Percentiles rank a stretch among this genome's conserved stretches.
Conservation (phyloP, 148 eudicot genomes). For the Heliamphora exappendiculata region DNA sequence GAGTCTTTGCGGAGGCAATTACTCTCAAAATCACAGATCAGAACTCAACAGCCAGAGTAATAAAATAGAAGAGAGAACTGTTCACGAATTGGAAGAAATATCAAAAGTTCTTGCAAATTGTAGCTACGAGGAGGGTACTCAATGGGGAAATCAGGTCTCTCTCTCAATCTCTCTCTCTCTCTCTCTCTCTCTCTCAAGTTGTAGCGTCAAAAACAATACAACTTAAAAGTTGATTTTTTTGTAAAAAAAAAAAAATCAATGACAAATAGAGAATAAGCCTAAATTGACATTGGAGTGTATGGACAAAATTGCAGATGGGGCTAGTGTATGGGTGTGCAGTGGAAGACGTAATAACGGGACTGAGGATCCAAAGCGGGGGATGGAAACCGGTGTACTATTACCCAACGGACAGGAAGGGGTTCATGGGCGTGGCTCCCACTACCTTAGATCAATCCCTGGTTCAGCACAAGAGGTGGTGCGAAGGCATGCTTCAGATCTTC, state of each 20-base stretch:
- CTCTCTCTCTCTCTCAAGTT: not conserved
- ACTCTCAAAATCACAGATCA: constrained; percentile 3
- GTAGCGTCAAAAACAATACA: no score
- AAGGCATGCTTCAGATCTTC: constrained; percentile 43
- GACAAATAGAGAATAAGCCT: no score
- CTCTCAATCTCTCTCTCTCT: constrained; percentile 1
- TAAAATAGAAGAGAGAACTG: not conserved
- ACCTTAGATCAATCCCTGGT: constrained; percentile 28
- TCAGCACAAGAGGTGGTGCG: constrained; percentile 36
- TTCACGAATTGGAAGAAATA: constrained; percentile 30
- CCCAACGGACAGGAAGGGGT: constrained; percentile 23
- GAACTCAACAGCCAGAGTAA: constrained; percentile 6
- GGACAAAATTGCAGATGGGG: constrained; percentile 36
- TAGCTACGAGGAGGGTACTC: constrained; percentile 33
- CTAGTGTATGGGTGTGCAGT: constrained; percentile 38
- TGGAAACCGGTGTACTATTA: constrained; percentile 38
- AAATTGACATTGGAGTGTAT: no score
- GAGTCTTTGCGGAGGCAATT: constrained; percentile 29
- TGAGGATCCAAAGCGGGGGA: constrained; percentile 39
- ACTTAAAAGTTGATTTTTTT: no score
- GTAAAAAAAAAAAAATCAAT: no score
- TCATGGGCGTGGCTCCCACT: constrained; percentile 33
- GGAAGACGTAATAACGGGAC: constrained; percentile 38
- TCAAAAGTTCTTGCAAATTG: constrained; percentile 34
- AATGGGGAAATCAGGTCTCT: constrained; percentile 47